Evolutionary conservation across 257 asterid species (phyloP), one percentile per base, ranked within the genome.

Genomic region (Scutellaria galericulata): DNA sequence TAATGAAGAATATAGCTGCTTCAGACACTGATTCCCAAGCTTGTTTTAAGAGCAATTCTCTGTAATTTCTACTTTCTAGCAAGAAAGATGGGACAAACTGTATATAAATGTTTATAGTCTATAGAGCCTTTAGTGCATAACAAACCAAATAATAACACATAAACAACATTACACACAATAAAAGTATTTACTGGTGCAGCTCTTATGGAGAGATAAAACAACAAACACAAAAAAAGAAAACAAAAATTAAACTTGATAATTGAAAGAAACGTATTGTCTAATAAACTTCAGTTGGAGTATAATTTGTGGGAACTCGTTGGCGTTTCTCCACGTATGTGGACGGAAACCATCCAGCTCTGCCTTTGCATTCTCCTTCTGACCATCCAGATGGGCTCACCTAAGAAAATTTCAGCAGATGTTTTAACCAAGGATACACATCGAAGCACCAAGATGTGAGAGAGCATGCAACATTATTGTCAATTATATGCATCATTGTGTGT

Each of bases 301-400:
- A 84, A 77, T 70, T 76, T 41, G 93, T 79, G 4, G 97, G 97
- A 56, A 89, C 69, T 74, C 97, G 79, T 60, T 88, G 96, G 67
- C 99, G 97, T 81, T 71, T 88, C 86, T 91, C 93, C 20, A 94
- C 97, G 24, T 78, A 90, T 14, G 84, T 78, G 31, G 90, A 75
- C 2, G 99, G 99, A 81, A 94, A 94, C 99, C 99, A 94, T 40
- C 99, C 99, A 1, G 91, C 97, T 78, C 86, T 86, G 75, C 97
- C 99, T 81, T 73, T 76, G 81, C 97, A 87, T 84, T 94, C 99
- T 66, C 99, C 99, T 86, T 94, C 99, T 7, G 97, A 83, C 99
- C 99, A 94, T 64, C 99, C 97, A 15, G 96, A 83, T 18, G 92
- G 88, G 60, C 80, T 91, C 72, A 91, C 97, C 97, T 94, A 79